Percentiles rank a stretch among this genome's conserved stretches.
Conservation (phyloP, 148 eudicot species). For the Vaccinium myrtillus region DNA sequence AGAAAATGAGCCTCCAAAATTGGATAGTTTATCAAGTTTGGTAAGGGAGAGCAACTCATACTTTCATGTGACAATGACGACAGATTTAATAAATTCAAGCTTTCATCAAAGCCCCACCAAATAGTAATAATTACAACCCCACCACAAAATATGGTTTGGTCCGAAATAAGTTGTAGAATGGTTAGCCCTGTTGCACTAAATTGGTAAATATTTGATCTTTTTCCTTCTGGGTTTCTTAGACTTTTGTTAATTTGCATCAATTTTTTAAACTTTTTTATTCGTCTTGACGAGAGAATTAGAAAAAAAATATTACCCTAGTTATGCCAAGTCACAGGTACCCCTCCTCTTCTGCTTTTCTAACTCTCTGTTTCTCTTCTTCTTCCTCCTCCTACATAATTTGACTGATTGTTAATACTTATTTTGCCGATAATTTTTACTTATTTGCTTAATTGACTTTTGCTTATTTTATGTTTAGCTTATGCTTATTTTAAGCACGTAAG, state of each 20-base stretch:
- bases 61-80: background rate
- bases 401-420: too few relatives aligned
- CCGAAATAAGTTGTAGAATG: background rate
- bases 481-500: too few relatives aligned
- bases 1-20: too few relatives aligned
- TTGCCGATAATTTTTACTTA: too few relatives aligned
- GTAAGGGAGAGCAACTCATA: background rate
- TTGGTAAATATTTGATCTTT: background rate
- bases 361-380: background rate
- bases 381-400: background rate
- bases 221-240: background rate
- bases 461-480: too few relatives aligned
- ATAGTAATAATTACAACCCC: background rate
- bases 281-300: background rate
- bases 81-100: background rate
- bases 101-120: background rate
- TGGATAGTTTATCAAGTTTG: background rate
- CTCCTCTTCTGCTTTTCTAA: background rate
- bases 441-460: background rate
- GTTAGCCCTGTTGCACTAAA: background rate
- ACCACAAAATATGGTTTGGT: background rate
- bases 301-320: background rate
- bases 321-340: background rate
- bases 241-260: background rate
- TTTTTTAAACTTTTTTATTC: background rate